A percentile compares a stretch with the other conserved stretches of the same genome.
Conservation (phyloP, 208 protist species). For the Leishmania tarentolae region DNA sequence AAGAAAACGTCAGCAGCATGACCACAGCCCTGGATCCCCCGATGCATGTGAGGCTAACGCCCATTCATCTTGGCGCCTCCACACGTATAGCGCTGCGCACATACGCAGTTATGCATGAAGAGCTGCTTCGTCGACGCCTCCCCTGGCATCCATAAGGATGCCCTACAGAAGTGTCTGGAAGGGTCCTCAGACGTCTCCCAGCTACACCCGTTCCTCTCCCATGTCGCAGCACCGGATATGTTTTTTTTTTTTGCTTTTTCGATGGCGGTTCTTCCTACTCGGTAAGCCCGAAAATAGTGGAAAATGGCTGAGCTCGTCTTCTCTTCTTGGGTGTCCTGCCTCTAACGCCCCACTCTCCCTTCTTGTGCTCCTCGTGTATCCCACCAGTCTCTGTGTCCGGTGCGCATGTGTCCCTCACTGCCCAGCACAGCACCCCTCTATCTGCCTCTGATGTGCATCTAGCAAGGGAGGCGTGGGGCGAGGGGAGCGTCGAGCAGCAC, state of each 20-base stretch:
- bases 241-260: too few species aligned
- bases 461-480: neutral
- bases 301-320: neutral
- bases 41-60: neutral
- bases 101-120: neutral
- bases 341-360: neutral
- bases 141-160: neutral
- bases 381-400: neutral
- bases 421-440: neutral
- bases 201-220: neutral
- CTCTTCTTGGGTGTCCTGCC: neutral
- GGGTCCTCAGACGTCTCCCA: neutral
- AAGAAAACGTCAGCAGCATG: neutral
- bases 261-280: neutral
- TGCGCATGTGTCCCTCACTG: neutral
- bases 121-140: neutral
- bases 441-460: neutral
- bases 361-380: neutral
- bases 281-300: neutral
- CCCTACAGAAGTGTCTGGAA: neutral
- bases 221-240: neutral
- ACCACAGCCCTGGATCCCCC: neutral
- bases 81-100: neutral
- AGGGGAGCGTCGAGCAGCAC: neutral
- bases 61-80: neutral